Conservation (phyloP, 2,329 filamentous ascomycete genomes). For the Hymenotorrendiella dingleyae region DNA sequence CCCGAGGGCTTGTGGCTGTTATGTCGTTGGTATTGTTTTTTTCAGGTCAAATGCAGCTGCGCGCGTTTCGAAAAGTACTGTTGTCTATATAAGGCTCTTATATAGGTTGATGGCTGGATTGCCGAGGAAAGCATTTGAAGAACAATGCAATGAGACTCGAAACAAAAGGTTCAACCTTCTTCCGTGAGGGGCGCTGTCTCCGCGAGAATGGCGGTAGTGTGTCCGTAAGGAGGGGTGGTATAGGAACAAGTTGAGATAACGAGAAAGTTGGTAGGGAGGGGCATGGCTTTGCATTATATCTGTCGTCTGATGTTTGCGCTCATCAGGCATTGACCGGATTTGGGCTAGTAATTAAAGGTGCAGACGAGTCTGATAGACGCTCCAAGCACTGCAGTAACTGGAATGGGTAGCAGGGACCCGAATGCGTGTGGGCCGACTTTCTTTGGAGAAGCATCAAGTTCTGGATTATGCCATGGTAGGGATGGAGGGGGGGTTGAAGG, state of each 20-base stretch:
- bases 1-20: constrained; percentile 22
- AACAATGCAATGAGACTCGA: constrained; percentile 21
- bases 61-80: constrained; percentile 27
- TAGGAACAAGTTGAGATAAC: constrained; percentile 17
- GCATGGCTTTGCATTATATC: constrained; percentile 30
- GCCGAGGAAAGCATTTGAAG: constrained; percentile 26
- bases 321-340: constrained; percentile 26
- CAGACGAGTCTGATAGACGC: constrained; percentile 35
- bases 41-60: constrained; percentile 23
- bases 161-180: constrained; percentile 25
- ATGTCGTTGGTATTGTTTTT: constrained; percentile 26
- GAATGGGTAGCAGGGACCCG: constrained; percentile 25
- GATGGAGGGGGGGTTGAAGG: constrained; percentile 10
- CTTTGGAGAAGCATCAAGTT: constrained; percentile 17
- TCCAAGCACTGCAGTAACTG: constrained; percentile 43
- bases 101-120: constrained; percentile 26
- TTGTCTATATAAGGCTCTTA: constrained; percentile 26
- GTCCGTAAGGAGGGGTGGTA: constrained; percentile 10
- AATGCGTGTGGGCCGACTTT: constrained; percentile 22
- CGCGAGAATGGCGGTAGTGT: constrained; percentile 20
- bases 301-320: constrained; percentile 28
- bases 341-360: constrained; percentile 26
- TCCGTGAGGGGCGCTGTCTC: constrained; percentile 25
- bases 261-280: constrained; percentile 18
- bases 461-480: constrained; percentile 12